Base-by-base conservation (phyloP, 805 yeast species). In the Candida vartiovaarae region DNA sequence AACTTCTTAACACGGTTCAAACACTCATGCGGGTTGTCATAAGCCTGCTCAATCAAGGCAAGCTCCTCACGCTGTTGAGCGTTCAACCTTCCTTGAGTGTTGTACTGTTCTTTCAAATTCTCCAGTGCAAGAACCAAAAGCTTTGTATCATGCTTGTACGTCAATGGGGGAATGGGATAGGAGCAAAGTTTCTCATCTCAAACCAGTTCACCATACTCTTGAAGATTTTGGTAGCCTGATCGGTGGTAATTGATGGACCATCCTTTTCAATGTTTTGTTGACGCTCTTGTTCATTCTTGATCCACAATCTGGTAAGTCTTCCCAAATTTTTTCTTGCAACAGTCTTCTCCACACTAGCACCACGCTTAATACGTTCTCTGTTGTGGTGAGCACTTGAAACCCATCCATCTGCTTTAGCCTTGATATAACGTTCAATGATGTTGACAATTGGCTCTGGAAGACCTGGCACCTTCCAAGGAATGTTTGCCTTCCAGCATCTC, bases 401-500 rank as follows among this genome's bases (percentile, higher is more conserved):
- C 98, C 98, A 93, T 6, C 95, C 95, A 55, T 91, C 97, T 2
- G 98, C 96, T 61, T 93, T 91, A 1, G 96, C 95, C 56, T 88
- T 83, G 39, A 93, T 82, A 56, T 93, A 93, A 37, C 96, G 76
- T 57, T 86, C 83, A 48, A 93, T 90, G 33, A 93, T 86, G 36
- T 78, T 76, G 52, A 82, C 93, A 26, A 93, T 78, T 0, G 97
- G 97, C 42, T 76, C 84, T 2, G 99, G 99, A 65, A 93, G 70
- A 0, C 98, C 98, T 1, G 96, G 95, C 11, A 93, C 98, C 53
- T 87, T 81, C 98, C 98, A 93, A 0, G 97, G 96, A 46, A 93
- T 84, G 58, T 93, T 91, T 3, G 99, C 99, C 62, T 93, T 93
- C 99, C 99, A 93, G 62, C 98, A 93, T 61, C 99, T 71, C 99